Base-by-base conservation (phyloP, 306 rosid genomes). In the Coriaria nepalensis region DNA sequence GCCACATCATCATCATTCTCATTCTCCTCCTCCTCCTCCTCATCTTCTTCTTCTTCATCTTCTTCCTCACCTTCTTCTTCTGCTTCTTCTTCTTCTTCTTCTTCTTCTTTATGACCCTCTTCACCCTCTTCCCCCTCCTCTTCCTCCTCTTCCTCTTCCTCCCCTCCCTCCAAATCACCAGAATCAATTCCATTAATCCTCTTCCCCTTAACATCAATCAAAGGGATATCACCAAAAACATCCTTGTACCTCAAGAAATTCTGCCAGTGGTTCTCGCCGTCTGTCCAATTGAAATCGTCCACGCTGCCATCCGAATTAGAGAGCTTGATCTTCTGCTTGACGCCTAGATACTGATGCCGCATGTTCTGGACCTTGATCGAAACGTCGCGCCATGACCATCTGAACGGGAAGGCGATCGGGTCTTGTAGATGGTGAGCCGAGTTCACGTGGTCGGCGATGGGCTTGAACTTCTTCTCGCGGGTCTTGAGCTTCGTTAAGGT, bases 311-410 rank as follows among this genome's bases (percentile, higher is more conserved):
- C 29, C 29, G 29, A 20, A 20, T 20, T 20, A 20, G 94, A 69
- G 50, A 78, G 59, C 36, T 71, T 80, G 50, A 88, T 88, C 83
- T 88, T 88, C 78, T 81, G 95, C 75, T 83, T 88, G 43, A 88
- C 95, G 9, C 96, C 93, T 42, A 88, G 67, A 62, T 88, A 88
- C 75, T 88, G 95, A 52, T 83, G 93, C 11, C 96, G 88, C 96
- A 88, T 88, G 83, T 88, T 83, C 72, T 88, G 95, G 43, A 88
- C 93, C 78, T 88, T 88, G 72, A 83, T 82, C 7, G 95, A 88
- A n/a, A 88, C 95, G 14, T 88, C 96, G 11, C 96, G 88, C 96
- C 96, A 88, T 0, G 93, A 78, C 96, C 96, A 88, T 45, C 70
- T 72, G 82, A 88, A 88, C 8, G 94, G 96, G 60, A 72, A 88